These are phyloP conservation scores for Thuja plicata DNA, from an alignment of 83 land plant species.

Conservation along the genomic window DNA sequence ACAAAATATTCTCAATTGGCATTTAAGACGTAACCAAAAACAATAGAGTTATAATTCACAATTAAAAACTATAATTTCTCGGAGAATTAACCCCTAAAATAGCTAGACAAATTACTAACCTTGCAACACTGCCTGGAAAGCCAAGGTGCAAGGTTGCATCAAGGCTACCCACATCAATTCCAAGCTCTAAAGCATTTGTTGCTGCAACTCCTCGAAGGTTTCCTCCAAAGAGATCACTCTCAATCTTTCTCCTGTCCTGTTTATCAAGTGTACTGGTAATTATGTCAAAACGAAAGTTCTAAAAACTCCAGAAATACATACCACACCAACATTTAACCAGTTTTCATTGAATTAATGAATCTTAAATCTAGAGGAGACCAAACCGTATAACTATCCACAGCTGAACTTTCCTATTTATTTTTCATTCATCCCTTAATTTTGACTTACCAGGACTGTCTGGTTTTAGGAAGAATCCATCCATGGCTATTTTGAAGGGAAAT, in stretches of 20 bases:
- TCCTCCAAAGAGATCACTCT: constrained; percentile 89
- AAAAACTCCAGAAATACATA: neutral
- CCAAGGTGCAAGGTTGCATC: constrained; percentile 98
- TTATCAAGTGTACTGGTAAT: constrained; percentile 9
- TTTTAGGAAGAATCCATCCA: neutral
- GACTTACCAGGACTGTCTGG: neutral
- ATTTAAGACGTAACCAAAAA: constrained; percentile 1
- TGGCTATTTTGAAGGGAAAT: neutral
- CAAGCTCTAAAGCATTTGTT: constrained; percentile 97
- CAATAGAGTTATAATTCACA: neutral
- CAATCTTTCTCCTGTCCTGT: constrained; percentile 92
- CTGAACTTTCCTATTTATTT: neutral
- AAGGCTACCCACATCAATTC: constrained; percentile 93
- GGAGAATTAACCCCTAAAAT: neutral
- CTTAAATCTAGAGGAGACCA: neutral
- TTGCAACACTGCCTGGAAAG: constrained; percentile 95
- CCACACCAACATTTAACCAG: neutral
- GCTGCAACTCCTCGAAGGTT: constrained; percentile 91
- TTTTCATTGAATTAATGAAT: neutral
- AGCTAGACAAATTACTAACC: constrained; percentile 36
- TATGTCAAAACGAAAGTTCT: neutral
- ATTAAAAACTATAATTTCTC: neutral
- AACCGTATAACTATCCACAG: neutral
- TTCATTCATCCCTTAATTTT: neutral
- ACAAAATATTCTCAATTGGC: neutral